A percentile compares a stretch with the other conserved stretches of the same genome.
Evolutionary conservation across 1,284 basidiomycete species (phyloP).

Genomic region (Pseudozyma sp.): DNA sequence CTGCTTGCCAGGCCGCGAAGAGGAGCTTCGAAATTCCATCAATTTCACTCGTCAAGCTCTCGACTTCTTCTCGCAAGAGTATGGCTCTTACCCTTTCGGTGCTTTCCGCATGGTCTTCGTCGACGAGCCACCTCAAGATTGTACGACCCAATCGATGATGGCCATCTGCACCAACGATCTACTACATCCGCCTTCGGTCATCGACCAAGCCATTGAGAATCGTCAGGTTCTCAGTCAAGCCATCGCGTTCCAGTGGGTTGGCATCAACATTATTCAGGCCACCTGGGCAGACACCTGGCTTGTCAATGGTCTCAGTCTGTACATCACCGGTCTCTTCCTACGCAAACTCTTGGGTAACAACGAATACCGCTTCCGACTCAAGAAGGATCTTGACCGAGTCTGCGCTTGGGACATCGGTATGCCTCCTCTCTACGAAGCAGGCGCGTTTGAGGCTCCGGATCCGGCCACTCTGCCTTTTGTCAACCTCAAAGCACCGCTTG

Average conservation of each 20-base stretch:
- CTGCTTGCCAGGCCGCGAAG: slow-evolving; percentile 85
- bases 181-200: slow-evolving; percentile 86
- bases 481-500: slow-evolving; percentile 93
- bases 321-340: slow-evolving; percentile 89
- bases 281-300: slow-evolving; percentile 97
- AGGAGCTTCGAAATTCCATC: slow-evolving; percentile 77
- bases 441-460: slow-evolving; percentile 77
- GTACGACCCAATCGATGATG: slow-evolving; percentile 86
- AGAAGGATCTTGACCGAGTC: slow-evolving; percentile 96
- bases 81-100: slow-evolving; percentile 91
- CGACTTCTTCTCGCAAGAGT: slow-evolving; percentile 90
- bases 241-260: slow-evolving; percentile 94
- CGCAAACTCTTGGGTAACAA: slow-evolving; percentile 92
- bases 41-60: slow-evolving; percentile 87
- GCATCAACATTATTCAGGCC: slow-evolving; percentile 94
- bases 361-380: slow-evolving; percentile 93
- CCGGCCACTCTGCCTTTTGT: slow-evolving; percentile 75
- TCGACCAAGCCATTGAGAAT: slow-evolving; percentile 93
- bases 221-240: slow-evolving; percentile 83
- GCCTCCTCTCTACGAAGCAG: slow-evolving; percentile 93
- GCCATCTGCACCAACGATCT: slow-evolving; percentile 85
- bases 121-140: slow-evolving; percentile 77
- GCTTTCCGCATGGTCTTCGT: slow-evolving; percentile 97
- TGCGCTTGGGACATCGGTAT: slow-evolving; percentile 86
- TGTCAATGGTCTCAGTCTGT: slow-evolving; percentile 89